Conservation (phyloP, 139 green algal species). For the Coelastrella sp. region DNA sequence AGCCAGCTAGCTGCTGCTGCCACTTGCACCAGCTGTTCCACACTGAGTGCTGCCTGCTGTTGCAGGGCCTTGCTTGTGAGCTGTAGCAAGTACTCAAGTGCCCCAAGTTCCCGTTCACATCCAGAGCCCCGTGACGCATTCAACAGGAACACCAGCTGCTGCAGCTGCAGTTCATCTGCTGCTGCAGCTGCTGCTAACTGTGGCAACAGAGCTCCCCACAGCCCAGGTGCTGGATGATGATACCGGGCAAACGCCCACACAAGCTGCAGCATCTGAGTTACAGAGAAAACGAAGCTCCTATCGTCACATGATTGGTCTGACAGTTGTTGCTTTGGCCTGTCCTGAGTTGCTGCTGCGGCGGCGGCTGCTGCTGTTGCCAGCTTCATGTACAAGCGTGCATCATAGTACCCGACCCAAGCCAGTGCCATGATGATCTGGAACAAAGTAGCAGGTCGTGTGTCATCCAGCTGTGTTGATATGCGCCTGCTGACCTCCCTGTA, state of each 20-base stretch:
- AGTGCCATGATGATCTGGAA: background rate
- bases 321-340: background rate
- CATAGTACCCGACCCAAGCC: conserved; percentile 25
- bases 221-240: conserved; percentile 11
- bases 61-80: background rate
- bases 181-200: background rate
- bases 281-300: background rate
- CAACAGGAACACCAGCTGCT: conserved; percentile 16
- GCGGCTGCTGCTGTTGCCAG: conserved; percentile 36
- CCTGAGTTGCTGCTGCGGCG: conserved; percentile 5
- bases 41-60: background rate
- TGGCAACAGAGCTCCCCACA: background rate
- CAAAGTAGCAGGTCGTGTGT: background rate
- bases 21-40: conserved; percentile 10
- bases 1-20: background rate
- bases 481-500: background rate
- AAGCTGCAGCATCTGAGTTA: background rate
- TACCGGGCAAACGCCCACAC: conserved; percentile 23
- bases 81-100: conserved; percentile 7
- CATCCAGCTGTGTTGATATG: conserved; percentile 6
- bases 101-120: background rate
- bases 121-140: background rate
- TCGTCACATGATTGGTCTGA: background rate
- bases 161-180: background rate
- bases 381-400: conserved; percentile 12